phyloP scores from a whole-genome alignment of 1,284 basidiomycete species.

The Albatrellus sp. region DNA sequence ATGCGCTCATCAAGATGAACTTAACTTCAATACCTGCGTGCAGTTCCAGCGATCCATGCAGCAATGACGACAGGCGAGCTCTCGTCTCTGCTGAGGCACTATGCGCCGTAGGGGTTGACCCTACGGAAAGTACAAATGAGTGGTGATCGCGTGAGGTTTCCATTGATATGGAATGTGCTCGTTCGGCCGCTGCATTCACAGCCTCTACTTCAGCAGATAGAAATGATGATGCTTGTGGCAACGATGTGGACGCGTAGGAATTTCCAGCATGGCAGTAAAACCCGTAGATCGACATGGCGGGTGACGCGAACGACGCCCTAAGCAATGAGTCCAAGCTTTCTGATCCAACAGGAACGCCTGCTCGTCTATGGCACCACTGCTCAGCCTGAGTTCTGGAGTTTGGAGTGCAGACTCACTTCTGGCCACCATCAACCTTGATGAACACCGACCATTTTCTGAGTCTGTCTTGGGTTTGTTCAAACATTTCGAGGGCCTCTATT shows the following conservation, averaged over 20 bases:
- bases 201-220: slow-evolving; percentile 63
- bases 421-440: slow-evolving; percentile 72
- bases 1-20: slow-evolving; percentile 5
- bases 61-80: slow-evolving; percentile 28
- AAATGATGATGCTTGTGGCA: slow-evolving; percentile 49
- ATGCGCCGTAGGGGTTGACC: slow-evolving; percentile 81
- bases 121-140: slow-evolving; percentile 65
- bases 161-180: slow-evolving; percentile 31
- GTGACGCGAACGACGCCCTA: slow-evolving; percentile 34
- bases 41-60: slow-evolving; percentile 55
- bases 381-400: neutral
- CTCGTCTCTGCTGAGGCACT: slow-evolving; percentile 47
- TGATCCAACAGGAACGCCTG: slow-evolving; percentile 56
- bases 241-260: slow-evolving; percentile 61
- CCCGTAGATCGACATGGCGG: slow-evolving; percentile 55
- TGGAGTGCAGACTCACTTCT: slow-evolving; percentile 39
- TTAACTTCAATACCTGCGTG: slow-evolving; percentile 45
- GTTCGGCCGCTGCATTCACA: slow-evolving; percentile 53
- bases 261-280: slow-evolving; percentile 79
- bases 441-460: slow-evolving; percentile 61
- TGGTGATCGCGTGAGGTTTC: slow-evolving; percentile 10
- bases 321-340: slow-evolving; percentile 46
- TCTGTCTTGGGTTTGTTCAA: slow-evolving; percentile 28
- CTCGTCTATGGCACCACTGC: slow-evolving; percentile 40
- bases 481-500: slow-evolving; percentile 49